Percentiles rank a stretch among this genome's conserved stretches.
phyloP scores from a whole-genome alignment of 257 asterid species.

The Coffea canephora region DNA sequence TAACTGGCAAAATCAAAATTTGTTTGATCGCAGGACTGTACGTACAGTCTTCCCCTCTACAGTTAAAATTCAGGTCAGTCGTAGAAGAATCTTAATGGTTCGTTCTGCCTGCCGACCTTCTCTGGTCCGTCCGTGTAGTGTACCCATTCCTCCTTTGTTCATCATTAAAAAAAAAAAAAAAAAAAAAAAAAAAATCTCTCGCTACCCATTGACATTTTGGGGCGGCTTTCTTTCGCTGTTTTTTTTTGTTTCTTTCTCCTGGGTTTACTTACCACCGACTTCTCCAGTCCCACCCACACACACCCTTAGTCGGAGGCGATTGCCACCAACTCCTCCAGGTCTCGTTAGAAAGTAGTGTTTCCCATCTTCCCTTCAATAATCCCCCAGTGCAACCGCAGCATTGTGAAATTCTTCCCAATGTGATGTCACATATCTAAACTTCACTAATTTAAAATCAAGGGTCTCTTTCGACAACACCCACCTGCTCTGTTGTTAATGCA shows the following conservation, averaged over 20 bases:
- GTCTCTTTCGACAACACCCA: too few relatives aligned
- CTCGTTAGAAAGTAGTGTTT: too few relatives aligned
- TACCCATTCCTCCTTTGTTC: not conserved
- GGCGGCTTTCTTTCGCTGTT: conserved; percentile 9
- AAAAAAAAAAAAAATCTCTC: too few relatives aligned
- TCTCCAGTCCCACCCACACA: too few relatives aligned
- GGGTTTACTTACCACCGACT: too few relatives aligned
- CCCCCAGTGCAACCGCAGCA: not conserved
- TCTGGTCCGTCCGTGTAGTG: not conserved
- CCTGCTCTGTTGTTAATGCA: too few relatives aligned
- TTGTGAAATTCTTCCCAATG: not conserved
- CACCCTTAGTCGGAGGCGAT: too few relatives aligned
- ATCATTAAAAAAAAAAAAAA: too few relatives aligned
- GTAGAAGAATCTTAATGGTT: not conserved
- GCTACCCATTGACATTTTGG: not conserved
- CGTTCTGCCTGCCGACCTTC: not conserved
- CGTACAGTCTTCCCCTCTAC: not conserved
- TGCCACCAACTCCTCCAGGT: too few relatives aligned
- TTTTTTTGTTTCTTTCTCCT: too few relatives aligned
- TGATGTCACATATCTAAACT: not conserved
- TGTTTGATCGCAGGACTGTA: conserved; percentile 13
- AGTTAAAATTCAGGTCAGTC: not conserved
- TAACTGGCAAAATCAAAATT: conserved; percentile 8
- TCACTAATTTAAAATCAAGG: not conserved
- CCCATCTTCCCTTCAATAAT: too few relatives aligned